Conservation (phyloP, 208 protist genomes). For the Acanthamoeba castellanii region DNA sequence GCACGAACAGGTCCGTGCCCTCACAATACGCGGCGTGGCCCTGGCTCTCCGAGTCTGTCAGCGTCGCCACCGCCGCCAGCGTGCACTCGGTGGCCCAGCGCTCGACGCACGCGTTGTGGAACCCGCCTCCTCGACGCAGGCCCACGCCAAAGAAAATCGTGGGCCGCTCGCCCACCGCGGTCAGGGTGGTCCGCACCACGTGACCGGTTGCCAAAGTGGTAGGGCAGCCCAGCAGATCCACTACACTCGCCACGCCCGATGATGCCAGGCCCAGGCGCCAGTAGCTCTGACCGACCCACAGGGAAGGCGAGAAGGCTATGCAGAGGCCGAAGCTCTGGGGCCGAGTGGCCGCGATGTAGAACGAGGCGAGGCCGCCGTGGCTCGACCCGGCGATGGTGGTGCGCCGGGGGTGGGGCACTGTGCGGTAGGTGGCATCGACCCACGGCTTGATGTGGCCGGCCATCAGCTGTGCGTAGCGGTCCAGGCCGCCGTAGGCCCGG, state of each 20-base stretch:
- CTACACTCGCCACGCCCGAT: not conserved
- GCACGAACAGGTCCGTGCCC: conserved; percentile 14
- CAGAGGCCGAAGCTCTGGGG: not conserved
- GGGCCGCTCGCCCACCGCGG: not conserved
- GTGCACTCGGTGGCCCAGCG: not conserved
- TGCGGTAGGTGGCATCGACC: not conserved
- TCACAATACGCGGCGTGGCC: not conserved
- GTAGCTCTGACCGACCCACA: not conserved
- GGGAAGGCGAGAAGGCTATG: not conserved
- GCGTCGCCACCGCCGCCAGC: not conserved
- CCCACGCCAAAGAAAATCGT: not conserved
- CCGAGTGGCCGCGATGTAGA: not conserved
- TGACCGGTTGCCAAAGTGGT: not conserved
- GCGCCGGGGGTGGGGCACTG: not conserved
- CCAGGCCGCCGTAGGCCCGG: not conserved
- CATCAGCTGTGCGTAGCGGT: not conserved
- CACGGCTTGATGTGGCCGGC: conserved; percentile 15
- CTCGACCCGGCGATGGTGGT: conserved; percentile 2
- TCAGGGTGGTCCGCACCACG: not conserved
- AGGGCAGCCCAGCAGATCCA: not conserved
- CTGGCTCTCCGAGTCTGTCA: not conserved
- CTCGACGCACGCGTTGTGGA: not conserved
- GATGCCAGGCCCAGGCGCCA: not conserved
- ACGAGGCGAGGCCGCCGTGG: not conserved
- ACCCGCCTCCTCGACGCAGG: not conserved